Evolutionary conservation across 139 green algal species (phyloP).

Genomic region (Coelastrella sp.): DNA sequence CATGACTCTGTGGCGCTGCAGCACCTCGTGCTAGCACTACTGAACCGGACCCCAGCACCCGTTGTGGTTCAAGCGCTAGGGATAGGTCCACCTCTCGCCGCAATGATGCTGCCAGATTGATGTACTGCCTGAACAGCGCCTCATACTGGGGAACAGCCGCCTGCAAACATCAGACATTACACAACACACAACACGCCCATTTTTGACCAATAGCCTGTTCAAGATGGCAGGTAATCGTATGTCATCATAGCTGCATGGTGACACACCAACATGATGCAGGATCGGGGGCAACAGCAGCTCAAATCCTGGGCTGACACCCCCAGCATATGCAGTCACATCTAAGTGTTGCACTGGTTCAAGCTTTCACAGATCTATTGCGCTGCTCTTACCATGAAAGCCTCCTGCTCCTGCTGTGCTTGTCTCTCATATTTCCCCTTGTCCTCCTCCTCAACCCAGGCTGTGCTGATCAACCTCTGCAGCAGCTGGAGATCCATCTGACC

Average conservation of each 20-base stretch:
- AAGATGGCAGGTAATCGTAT: too few species aligned
- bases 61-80: conserved; percentile 21
- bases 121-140: conserved; percentile 13
- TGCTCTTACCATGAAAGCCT: conserved; percentile 6
- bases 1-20: not conserved
- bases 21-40: not conserved
- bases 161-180: conserved; percentile 15
- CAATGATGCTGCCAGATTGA: not conserved
- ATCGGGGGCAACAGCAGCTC: too few species aligned
- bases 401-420: conserved; percentile 6
- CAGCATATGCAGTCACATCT: too few species aligned
- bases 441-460: conserved; percentile 22
- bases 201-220: too few species aligned
- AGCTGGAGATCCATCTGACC: conserved; percentile 7
- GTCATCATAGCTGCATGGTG: too few species aligned
- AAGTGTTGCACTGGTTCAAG: too few species aligned
- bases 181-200: too few species aligned
- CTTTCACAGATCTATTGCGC: too few species aligned
- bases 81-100: conserved; percentile 9
- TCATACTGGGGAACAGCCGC: conserved; percentile 29
- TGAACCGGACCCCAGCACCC: not conserved
- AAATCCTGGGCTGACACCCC: too few species aligned
- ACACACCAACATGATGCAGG: too few species aligned
- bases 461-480: conserved; percentile 22
- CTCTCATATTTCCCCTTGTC: conserved; percentile 35